Base-by-base conservation (phyloP, 192 early-diverging fungal species). In the Chytriomyces sp. region DNA sequence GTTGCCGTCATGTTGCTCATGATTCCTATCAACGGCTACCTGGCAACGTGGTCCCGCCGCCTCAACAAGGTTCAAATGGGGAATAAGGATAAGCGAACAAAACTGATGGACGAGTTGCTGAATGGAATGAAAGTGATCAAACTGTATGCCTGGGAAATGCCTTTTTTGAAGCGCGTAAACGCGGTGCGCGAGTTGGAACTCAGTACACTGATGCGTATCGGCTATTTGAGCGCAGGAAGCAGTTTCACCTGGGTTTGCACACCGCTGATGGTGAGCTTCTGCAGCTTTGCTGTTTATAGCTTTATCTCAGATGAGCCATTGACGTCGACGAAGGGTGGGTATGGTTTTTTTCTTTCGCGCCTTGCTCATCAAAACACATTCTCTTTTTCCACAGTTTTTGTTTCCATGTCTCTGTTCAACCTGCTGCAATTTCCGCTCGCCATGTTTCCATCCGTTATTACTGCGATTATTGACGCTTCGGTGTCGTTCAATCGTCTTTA, bases 121-220 rank as follows among this genome's bases (percentile, higher is more conserved):
- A 92, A 91, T 64, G 97, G 95, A 48, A 95, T 96, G 74, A 93
- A 93, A 72, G 93, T 98, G 20, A 96, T 98, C 86, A 98, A 97
- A 79, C 85, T 98, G 44, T 98, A 97, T 78, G 95, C 97, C 28
- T 98, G 95, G 94, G 95, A 96, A 80, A 81, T 81, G 0, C 86
- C 92, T 28, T 96, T 97, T 73, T 78, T 93, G 67, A 82, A 93
- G 77, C 90, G 87, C 78, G 87, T 93, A 50, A 68, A 79, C 57
- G 82, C 84, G 50, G 88, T 96, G 50, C 87, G 96, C 50, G 89
- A 93, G 61, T 64, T 88, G 23, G 96, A 97, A 83, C 82, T 98
- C 69, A 80, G 69, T 45, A 92, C 91, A 23, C 82, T 98, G 57
- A 89, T 88, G 75, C 91, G 88, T 63, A 91, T 94, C 69, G 94